Evolutionary conservation across 768 basidiomycete species (phyloP), one percentile per base, ranked within the genome.

Genomic region (Leccinellum albellum): DNA sequence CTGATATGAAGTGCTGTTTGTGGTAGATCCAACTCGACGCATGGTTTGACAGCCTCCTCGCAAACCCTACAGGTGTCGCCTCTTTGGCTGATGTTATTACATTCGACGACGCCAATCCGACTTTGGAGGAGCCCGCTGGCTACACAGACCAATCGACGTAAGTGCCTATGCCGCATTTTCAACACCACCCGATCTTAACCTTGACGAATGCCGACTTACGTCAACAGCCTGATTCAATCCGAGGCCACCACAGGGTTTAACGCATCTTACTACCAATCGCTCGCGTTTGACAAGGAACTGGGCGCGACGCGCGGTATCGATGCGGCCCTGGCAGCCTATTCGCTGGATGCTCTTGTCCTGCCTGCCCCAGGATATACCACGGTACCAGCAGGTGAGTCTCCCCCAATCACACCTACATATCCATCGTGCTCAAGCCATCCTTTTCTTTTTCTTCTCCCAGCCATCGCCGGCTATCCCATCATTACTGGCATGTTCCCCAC

Each of bases 31-130:
- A 85, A 64, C 61, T 88, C 6, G 73, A 82, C 50, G 68, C 66
- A 6, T 87, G 81, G 60, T 79, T 79, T 28, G 63, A 74, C 10
- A 68, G 65, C 9, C 71, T 87, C 12, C 46, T 80, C 3, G 63
- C 76, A 28, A 82, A 84, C 37, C 86, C 86, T 0, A 79, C 84
- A 0, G 82, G 83, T 1, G 85, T 87, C n/a, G 69, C 75, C 42
- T 82, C 69, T 24, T 74, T 87, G 12, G 83, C 79, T 6, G 82
- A 84, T 55, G 64, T 87, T 29, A 86, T 87, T 40, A 64, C 66
- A 26, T 86, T 85, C 69, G 76, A 88, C 63, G 66, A 76, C 37
- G 74, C 71, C 4, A 76, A 87, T 56, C 75, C 81, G 4, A 67
- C 70, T 7, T 72, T 83, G 21, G 85, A 87, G 62, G 69, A 73